These are phyloP conservation scores for Exophiala sp. DNA, from an alignment of 2,329 filamentous ascomycete species.

Conservation along the genomic window DNA sequence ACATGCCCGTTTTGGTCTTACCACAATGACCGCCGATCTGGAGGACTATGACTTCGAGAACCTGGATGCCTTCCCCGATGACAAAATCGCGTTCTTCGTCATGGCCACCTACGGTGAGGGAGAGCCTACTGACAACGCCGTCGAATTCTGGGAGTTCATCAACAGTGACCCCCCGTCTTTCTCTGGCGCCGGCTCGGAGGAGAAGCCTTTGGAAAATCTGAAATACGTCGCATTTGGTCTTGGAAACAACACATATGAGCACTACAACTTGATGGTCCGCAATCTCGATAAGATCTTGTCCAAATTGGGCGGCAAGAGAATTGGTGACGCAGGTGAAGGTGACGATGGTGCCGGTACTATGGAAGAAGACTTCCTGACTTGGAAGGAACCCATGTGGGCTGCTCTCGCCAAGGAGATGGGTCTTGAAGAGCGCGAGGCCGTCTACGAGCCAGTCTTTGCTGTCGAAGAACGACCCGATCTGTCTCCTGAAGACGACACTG, in stretches of 20 bases:
- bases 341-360: slow-evolving; percentile 98
- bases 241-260: slow-evolving; percentile 98
- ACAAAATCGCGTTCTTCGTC: slow-evolving; percentile 93
- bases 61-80: slow-evolving; percentile 78
- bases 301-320: slow-evolving; percentile 77
- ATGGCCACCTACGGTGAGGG: slow-evolving; percentile 97
- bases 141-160: slow-evolving; percentile 98
- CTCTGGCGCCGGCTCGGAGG: slow-evolving; percentile 54
- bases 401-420: slow-evolving; percentile 78
- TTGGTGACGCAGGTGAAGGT: slow-evolving; percentile 87
- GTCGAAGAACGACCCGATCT: slow-evolving; percentile 74
- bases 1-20: slow-evolving; percentile 89
- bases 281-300: slow-evolving; percentile 77
- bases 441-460: slow-evolving; percentile 89
- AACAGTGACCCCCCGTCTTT: slow-evolving; percentile 77
- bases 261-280: slow-evolving; percentile 98
- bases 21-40: slow-evolving; percentile 96
- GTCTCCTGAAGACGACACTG: slow-evolving; percentile 69
- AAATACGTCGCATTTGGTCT: slow-evolving; percentile 95
- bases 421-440: slow-evolving; percentile 89
- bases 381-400: slow-evolving; percentile 99
- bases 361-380: slow-evolving; percentile 98
- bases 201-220: slow-evolving; percentile 72
- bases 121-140: slow-evolving; percentile 96
- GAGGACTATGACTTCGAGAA: slow-evolving; percentile 98